Evolutionary conservation across 2,329 filamentous ascomycete species (phyloP), one percentile per base, ranked within the genome.

Genomic region (Pseudopithomyces maydicus): DNA sequence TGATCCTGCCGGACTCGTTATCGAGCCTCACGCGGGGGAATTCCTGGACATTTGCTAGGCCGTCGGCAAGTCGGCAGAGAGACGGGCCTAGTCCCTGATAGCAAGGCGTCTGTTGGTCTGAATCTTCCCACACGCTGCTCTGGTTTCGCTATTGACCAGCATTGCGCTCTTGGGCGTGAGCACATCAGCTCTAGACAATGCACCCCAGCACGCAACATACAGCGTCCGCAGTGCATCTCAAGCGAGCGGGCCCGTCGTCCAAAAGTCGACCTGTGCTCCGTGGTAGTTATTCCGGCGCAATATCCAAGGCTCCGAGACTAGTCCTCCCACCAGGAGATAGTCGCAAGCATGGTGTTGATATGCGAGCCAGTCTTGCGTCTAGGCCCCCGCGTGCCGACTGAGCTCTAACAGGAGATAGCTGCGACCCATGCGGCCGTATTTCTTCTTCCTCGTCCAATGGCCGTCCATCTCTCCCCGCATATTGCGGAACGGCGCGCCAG

Each of bases 1-100:
- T 50, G 47, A 32, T 50, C 36, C 32, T 15, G 48, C 23, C 48
- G n/a, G 48, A 51, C 48, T 51, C 48, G 48, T 39, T 51, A 51
- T 51, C 48, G 35, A 39, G 46, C 46, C 46, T 29, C 47, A 39
- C 35, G 36, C 47, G 43, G 33, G 35, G 29, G 15, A 47, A 33
- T 23, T 6, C 29, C 4, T 22, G 19, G 5, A 26, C n/a, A 14
- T 14, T n/a, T 29, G n/a, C 17, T 3, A 23, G 45, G 32, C 11
- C 29, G 35, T 39, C 47, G 47, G 36, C 36, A 20, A 2, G 15
- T 42, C 19, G 33, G 46, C 35, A 49, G 3, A 29, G 23, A 19
- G 15, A 26, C n/a, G 19, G 39, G 17, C 44, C 46, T 49, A 39
- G 46, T 26, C 35, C 8, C 22, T 39, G 47, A 41, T 50, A 29